Evolutionary conservation across 1,139 yeast genomes (phyloP).

Genomic region (Dujonia santamariae): DNA sequence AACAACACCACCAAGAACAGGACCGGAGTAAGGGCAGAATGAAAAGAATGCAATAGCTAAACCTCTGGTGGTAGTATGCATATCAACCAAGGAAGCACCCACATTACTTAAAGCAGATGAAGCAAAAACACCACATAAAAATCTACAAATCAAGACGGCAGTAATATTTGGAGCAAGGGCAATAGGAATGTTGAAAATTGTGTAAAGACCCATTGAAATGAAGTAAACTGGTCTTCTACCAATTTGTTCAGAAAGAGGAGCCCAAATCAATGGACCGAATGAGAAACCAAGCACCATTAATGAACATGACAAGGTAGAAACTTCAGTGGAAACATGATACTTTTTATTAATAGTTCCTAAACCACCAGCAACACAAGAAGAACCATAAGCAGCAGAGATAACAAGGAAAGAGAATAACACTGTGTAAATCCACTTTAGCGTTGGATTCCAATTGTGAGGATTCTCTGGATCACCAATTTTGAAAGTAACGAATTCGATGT

Average conservation of each 20-base stretch:
- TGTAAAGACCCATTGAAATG: conserved; percentile 69
- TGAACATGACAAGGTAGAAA: conserved; percentile 75
- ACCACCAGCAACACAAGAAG: conserved; percentile 88
- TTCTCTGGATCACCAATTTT: conserved; percentile 74
- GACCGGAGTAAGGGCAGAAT: conserved; percentile 91
- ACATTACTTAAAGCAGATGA: conserved; percentile 82
- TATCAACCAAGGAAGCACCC: conserved; percentile 88
- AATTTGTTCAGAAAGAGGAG: conserved; percentile 81
- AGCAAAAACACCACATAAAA: conserved; percentile 83
- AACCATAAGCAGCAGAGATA: conserved; percentile 86
- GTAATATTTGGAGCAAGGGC: conserved; percentile 85
- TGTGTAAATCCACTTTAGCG: conserved; percentile 65
- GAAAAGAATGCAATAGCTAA: conserved; percentile 88
- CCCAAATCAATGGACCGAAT: conserved; percentile 87
- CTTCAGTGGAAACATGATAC: conserved; percentile 71
- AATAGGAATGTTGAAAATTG: conserved; percentile 82
- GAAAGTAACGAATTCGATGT: conserved; percentile 80
- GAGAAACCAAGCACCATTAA: conserved; percentile 88
- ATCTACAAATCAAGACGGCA: conserved; percentile 74
- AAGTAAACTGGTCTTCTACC: conserved; percentile 86
- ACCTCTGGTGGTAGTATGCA: conserved; percentile 78
- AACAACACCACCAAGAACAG: conserved; percentile 86
- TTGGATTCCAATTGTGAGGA: conserved; percentile 77
- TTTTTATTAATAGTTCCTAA: conserved; percentile 59
- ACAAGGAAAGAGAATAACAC: conserved; percentile 64